Evolutionary conservation across 1,284 basidiomycete species (phyloP).

Genomic region (Hymenochaete sp.): DNA sequence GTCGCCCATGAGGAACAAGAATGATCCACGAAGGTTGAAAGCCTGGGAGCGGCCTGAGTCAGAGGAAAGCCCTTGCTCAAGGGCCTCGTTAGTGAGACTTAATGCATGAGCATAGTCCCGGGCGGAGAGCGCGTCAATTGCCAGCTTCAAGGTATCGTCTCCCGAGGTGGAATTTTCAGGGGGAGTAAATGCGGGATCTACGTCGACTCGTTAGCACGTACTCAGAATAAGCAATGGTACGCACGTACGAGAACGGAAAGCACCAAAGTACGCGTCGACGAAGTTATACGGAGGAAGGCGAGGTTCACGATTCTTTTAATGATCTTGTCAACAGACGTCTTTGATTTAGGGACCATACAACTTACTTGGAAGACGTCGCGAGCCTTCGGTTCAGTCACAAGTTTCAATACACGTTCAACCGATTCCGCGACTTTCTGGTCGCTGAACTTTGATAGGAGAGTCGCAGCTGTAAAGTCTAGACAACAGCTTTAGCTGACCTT

Average conservation of each 20-base stretch:
- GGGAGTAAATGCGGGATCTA: conserved; percentile 29
- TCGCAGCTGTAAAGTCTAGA: conserved; percentile 90
- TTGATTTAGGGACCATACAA: conserved; percentile 27
- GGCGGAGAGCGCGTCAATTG: conserved; percentile 78
- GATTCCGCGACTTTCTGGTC: conserved; percentile 73
- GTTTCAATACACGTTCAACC: conserved; percentile 90
- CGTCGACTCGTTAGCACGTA: background rate
- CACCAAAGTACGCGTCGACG: conserved; percentile 80
- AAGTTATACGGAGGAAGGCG: conserved; percentile 50
- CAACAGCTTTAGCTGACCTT: background rate
- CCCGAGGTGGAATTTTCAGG: conserved; percentile 74
- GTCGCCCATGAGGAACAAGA: conserved; percentile 89
- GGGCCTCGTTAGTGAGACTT: conserved; percentile 74
- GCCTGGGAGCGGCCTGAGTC: conserved; percentile 78
- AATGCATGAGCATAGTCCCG: conserved; percentile 84
- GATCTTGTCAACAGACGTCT: background rate
- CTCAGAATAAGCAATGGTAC: background rate
- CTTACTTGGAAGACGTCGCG: conserved; percentile 57
- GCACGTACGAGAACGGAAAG: conserved; percentile 79
- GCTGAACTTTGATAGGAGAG: conserved; percentile 90
- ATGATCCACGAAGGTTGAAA: conserved; percentile 90
- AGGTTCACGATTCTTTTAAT: conserved; percentile 9
- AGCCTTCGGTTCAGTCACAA: conserved; percentile 68
- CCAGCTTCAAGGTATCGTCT: conserved; percentile 77
- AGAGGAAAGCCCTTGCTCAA: conserved; percentile 83